Conservation (phyloP, 768 basidiomycete genomes). For the Mycena amicta region DNA sequence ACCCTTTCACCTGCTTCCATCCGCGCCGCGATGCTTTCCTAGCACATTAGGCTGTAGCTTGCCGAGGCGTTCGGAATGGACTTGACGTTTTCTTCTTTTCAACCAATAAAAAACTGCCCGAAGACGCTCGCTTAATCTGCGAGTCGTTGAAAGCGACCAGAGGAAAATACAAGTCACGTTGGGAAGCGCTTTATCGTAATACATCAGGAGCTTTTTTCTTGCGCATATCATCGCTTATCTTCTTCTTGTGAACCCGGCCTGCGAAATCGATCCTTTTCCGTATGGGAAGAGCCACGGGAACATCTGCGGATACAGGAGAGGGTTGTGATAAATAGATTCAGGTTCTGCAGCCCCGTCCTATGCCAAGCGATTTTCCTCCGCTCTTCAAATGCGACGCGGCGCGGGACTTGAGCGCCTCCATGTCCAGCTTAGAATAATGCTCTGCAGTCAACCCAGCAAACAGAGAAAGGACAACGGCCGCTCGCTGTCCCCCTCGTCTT, state of each 20-base stretch:
- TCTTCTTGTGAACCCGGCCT: not conserved
- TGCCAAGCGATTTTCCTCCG: not conserved
- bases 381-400: not conserved
- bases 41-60: not conserved
- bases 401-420: not conserved
- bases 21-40: not conserved
- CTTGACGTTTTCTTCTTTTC: not conserved
- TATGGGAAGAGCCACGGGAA: conserved; percentile 30
- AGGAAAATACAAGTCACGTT: conserved; percentile 19
- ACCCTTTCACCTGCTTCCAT: not conserved
- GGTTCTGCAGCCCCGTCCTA: conserved; percentile 10
- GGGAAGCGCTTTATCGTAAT: conserved; percentile 21
- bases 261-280: conserved; percentile 28
- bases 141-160: conserved; percentile 29
- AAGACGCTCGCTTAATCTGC: conserved; percentile 23
- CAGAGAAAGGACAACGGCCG: conserved; percentile 30
- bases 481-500: conserved; percentile 22
- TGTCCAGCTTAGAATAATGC: conserved; percentile 6
- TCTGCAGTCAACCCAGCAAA: conserved; percentile 30
- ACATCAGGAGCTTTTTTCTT: conserved; percentile 21
- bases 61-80: not conserved
- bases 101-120: not conserved
- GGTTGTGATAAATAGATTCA: conserved; percentile 22
- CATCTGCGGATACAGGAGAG: conserved; percentile 24
- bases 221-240: not conserved